Base-by-base conservation (phyloP, 352 stramenopile genomes). In the Pythium brachiatum region DNA sequence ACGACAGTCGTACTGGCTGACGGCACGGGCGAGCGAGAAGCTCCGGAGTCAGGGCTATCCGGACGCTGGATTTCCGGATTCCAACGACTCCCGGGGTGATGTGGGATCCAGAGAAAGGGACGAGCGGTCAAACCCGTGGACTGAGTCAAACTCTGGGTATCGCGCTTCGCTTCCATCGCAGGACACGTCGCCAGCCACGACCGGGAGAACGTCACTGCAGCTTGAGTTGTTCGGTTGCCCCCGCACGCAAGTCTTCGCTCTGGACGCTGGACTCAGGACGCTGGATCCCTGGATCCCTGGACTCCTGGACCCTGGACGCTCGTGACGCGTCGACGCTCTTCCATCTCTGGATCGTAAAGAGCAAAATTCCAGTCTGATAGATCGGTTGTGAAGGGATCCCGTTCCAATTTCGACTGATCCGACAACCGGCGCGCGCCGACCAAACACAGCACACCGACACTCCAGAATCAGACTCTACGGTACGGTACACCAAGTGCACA, bases 401-500 rank as follows among this genome's bases (percentile, higher is more conserved):
- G 36, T 44, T 44, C 12, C 36, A 18, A 44, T 21, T 44, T 8
- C 36, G 36, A 20, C 36, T 44, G 36, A 44, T 44, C 36, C 36
- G 36, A 44, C 36, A 39, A 18, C 11, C 2, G 36, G 36, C 36
- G 36, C 25, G 38, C 39, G 38, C 25, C 36, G 53, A 60, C 36
- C 39, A 15, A 44, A 25, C 26, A n/a, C 38, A 60, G 52, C 25
- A 13, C 16, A 44, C 29, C 18, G 18, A 43, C 51, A 12, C 27
- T 52, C 53, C 51, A 38, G 53, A 60, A 60, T 60, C 53, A 60
- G 53, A 60, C 53, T 52, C 38, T 27, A 44, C 25, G 20, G 53
- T 47, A 60, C 53, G 36, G 53, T 60, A 60, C 53, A 60, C 53
- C 38, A 60, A n/a, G 53, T 60, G 4, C 53, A 60, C 53, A 60